Evolutionary conservation across 1,284 basidiomycete species (phyloP).

Genomic region (Rhodotorula mucilaginosa): DNA sequence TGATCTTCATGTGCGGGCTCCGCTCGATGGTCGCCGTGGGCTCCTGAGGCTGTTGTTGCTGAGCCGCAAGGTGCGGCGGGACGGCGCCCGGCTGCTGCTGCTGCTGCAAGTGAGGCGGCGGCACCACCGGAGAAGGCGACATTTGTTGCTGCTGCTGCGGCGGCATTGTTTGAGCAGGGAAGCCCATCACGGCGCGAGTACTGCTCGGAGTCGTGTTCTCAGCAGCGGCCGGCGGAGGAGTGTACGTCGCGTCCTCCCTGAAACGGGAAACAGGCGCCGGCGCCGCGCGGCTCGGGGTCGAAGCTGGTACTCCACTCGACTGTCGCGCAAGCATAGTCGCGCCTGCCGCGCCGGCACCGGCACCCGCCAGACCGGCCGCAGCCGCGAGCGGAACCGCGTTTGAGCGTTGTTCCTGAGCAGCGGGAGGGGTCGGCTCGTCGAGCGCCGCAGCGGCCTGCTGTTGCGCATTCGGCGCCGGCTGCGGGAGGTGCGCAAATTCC

Average conservation of each 20-base stretch:
- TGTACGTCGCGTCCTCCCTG: constrained; percentile 4
- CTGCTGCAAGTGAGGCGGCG: not conserved
- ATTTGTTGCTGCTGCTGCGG: not conserved
- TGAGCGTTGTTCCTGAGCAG: not conserved
- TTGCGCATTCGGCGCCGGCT: constrained; percentile 11
- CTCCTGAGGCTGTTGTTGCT: not conserved
- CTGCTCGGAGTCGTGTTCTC: constrained; percentile 8
- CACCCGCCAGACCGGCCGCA: not conserved
- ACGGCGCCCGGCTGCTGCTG: too few species aligned
- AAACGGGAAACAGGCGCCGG: constrained; percentile 21
- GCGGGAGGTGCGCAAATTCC: constrained; percentile 33
- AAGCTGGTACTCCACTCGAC: not conserved
- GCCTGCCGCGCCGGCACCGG: constrained; percentile 7
- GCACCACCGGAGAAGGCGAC: not conserved
- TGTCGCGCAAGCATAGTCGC: not conserved
- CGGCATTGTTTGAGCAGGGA: not conserved
- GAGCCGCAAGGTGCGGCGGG: not conserved
- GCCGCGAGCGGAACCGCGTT: not conserved
- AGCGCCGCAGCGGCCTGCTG: not conserved
- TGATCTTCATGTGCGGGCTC: constrained; percentile 36
- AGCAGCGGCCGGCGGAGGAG: not conserved
- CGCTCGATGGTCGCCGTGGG: constrained; percentile 21
- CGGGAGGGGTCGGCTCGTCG: not conserved
- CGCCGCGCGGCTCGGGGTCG: not conserved
- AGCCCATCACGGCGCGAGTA: constrained; percentile 14